A percentile compares a stretch with the other conserved stretches of the same genome.
These are phyloP conservation scores for Fusarium poae DNA, from an alignment of 2,329 filamentous ascomycete genomes.

Conservation along the genomic window DNA sequence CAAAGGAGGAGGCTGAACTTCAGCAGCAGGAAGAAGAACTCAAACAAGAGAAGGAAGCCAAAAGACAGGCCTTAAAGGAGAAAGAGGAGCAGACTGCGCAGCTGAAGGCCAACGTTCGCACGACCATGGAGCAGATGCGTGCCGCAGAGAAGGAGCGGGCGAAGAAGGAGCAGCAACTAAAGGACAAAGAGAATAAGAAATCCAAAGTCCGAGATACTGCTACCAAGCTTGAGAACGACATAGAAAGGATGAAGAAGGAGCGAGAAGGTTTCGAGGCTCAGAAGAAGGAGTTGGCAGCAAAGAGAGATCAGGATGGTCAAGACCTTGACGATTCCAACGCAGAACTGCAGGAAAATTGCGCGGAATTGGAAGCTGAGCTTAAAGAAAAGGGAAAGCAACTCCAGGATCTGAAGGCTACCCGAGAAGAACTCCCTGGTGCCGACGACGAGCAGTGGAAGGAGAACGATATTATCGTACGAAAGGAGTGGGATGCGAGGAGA, in stretches of 20 bases:
- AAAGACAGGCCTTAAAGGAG: conserved; percentile 83
- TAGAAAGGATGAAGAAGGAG: conserved; percentile 70
- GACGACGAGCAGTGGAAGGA: conserved; percentile 70
- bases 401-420: conserved; percentile 78
- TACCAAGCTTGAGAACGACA: conserved; percentile 74
- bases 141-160: conserved; percentile 81
- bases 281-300: conserved; percentile 63
- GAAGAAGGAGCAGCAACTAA: conserved; percentile 79
- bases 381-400: conserved; percentile 75
- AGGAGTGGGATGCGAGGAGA: conserved; percentile 68
- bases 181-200: conserved; percentile 76
- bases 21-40: conserved; percentile 75
- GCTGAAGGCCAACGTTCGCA: conserved; percentile 82
- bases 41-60: conserved; percentile 81
- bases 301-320: conserved; percentile 65
- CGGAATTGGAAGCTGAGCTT: conserved; percentile 77
- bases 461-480: conserved; percentile 64
- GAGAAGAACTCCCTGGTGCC: conserved; percentile 72
- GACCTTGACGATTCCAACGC: conserved; percentile 68
- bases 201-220: conserved; percentile 78
- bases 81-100: conserved; percentile 92
- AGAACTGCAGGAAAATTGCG: conserved; percentile 73
- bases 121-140: conserved; percentile 84
- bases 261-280: conserved; percentile 67
- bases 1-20: conserved; percentile 79